Conservation (phyloP, 305 asterid species). For the Fraxinus nigra region DNA sequence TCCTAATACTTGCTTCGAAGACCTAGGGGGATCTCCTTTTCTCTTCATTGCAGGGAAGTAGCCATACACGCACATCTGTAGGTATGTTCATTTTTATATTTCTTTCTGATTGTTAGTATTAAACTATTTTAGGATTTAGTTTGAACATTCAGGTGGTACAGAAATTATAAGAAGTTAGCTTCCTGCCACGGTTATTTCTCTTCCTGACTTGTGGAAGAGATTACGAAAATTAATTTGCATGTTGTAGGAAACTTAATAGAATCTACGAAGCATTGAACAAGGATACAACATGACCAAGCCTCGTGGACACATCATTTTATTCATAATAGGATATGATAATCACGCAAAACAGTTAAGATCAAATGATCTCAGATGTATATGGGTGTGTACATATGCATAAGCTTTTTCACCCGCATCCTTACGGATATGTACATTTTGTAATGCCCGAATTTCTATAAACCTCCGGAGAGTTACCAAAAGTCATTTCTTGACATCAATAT, state of each 20-base stretch:
- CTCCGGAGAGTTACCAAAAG: not conserved
- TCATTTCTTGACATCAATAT: not conserved
- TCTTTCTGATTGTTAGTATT: not conserved
- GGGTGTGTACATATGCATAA: not conserved
- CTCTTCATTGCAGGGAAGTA: not conserved
- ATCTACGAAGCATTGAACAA: not conserved
- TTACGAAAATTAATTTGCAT: not conserved
- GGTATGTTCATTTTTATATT: conserved; percentile 15
- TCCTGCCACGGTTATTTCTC: not conserved
- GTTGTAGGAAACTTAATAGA: not conserved
- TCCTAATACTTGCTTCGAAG: not conserved
- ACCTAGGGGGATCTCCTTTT: not conserved
- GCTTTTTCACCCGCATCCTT: not conserved
- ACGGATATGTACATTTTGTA: not conserved
- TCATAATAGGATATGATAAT: not conserved
- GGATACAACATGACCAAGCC: not conserved
- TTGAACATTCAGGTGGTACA: not conserved
- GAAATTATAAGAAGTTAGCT: not conserved
- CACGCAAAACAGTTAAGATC: not conserved
- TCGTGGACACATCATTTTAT: not conserved
- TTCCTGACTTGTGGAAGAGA: not conserved
- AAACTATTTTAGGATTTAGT: not conserved
- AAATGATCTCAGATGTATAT: not conserved
- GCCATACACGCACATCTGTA: conserved; percentile 4
- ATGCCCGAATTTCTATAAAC: not conserved